phyloP scores from a whole-genome alignment of 441 rosid species.

The Melastoma candidum region DNA sequence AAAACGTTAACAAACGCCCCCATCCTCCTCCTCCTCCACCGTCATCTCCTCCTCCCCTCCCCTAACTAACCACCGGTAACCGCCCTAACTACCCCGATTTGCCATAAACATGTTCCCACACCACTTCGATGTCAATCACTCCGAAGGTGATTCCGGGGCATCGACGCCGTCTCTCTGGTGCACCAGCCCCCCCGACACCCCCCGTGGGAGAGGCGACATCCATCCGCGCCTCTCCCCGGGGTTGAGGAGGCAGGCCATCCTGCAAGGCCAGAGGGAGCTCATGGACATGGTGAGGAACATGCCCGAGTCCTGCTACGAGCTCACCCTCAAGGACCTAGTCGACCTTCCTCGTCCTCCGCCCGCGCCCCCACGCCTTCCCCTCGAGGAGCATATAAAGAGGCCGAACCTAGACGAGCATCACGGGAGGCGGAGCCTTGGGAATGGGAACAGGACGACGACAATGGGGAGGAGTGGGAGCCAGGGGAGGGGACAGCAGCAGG shows the following conservation, averaged over 20 bases:
- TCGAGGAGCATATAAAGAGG: neutral
- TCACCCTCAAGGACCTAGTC: slow-evolving; percentile 67
- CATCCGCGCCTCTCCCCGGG: slow-evolving; percentile 45
- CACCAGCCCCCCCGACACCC: slow-evolving; percentile 38
- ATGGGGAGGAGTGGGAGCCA: slow-evolving; percentile 26
- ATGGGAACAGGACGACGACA: neutral
- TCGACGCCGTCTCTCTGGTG: slow-evolving; percentile 62
- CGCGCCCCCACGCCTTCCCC: neutral
- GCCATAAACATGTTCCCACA: neutral
- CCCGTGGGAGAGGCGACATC: slow-evolving; percentile 18
- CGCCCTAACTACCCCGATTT: too few species aligned
- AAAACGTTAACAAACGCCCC: too few species aligned
- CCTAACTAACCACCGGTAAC: too few species aligned
- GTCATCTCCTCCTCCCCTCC: too few species aligned
- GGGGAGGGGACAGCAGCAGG: slow-evolving; percentile 16
- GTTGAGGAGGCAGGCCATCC: slow-evolving; percentile 59
- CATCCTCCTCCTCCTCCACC: too few species aligned
- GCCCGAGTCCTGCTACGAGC: slow-evolving; percentile 91
- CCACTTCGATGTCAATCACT: neutral
- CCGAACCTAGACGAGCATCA: neutral
- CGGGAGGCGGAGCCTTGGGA: neutral
- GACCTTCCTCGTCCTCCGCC: slow-evolving; percentile 24
- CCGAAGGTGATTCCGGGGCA: slow-evolving; percentile 37
- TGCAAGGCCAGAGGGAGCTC: slow-evolving; percentile 74
- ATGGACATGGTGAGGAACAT: slow-evolving; percentile 86